These are phyloP conservation scores for Mortierella claussenii DNA, from an alignment of 192 early-diverging fungal species.

Conservation along the genomic window DNA sequence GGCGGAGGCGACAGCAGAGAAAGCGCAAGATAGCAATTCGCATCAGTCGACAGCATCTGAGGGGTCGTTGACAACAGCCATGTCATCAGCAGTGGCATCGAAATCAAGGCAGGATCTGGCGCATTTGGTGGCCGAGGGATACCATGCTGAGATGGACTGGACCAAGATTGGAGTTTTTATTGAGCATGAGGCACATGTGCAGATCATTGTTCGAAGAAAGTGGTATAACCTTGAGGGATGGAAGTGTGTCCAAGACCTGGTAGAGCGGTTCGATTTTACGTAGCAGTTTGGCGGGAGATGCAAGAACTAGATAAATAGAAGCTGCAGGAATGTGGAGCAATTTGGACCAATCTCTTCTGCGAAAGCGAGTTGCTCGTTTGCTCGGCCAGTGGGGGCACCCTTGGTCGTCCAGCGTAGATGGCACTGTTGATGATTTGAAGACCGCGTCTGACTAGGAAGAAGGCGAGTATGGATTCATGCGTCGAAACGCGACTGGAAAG, in stretches of 20 bases:
- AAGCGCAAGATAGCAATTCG: background rate
- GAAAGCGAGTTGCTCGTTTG: too few relatives aligned
- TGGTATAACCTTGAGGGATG: conserved; percentile 57
- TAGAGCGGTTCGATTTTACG: conserved; percentile 47
- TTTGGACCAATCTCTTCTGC: too few relatives aligned
- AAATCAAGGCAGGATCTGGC: conserved; percentile 28
- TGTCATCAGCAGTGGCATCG: background rate
- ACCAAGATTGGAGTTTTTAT: conserved; percentile 59
- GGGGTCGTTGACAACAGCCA: background rate
- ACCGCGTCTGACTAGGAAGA: too few relatives aligned
- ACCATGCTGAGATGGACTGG: conserved; percentile 57
- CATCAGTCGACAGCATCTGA: conserved; percentile 1
- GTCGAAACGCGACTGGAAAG: too few relatives aligned
- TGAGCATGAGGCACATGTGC: conserved; percentile 54
- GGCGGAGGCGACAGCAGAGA: background rate
- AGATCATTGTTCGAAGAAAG: conserved; percentile 58
- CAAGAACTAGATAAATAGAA: too few relatives aligned
- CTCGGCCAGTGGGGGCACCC: too few relatives aligned
- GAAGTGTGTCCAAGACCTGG: conserved; percentile 54
- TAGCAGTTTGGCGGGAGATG: too few relatives aligned
- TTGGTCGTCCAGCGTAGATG: too few relatives aligned
- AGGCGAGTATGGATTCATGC: too few relatives aligned
- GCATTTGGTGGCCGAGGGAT: conserved; percentile 39
- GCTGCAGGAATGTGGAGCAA: too few relatives aligned
- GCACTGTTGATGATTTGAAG: too few relatives aligned